phyloP scores from a whole-genome alignment of 164 flowering plant genomes.

The Tetrastigma voinierianum region DNA sequence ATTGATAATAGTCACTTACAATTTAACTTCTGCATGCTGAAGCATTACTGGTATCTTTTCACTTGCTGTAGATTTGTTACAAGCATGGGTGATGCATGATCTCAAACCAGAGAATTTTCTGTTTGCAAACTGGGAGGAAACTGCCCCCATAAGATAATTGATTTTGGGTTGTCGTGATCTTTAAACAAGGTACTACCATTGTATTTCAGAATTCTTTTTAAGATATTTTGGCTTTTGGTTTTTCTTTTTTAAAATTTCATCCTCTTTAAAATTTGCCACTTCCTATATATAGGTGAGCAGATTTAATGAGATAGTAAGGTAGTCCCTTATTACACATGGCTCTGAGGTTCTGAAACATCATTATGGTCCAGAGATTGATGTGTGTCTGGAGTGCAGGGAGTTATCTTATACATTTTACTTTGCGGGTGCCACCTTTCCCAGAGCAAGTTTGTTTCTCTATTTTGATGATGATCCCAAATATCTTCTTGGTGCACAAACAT shows the following conservation, averaged over 20 bases:
- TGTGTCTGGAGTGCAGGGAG: constrained; percentile 76
- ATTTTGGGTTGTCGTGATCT: constrained; percentile 54
- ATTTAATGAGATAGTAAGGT: constrained; percentile 64
- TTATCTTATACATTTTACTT: constrained; percentile 57
- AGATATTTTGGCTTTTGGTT: neutral
- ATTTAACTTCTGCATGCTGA: neutral
- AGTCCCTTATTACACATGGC: constrained; percentile 82
- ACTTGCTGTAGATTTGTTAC: constrained; percentile 41
- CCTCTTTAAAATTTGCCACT: neutral
- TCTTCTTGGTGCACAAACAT: neutral
- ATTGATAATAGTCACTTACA: neutral
- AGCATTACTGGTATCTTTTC: neutral
- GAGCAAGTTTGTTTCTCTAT: constrained; percentile 53
- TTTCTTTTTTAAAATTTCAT: neutral
- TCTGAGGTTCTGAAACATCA: constrained; percentile 57
- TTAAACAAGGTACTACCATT: constrained; percentile 42
- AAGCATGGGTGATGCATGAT: constrained; percentile 58
- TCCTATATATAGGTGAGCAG: constrained; percentile 47
- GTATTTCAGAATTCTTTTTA: neutral
- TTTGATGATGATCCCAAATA: neutral
- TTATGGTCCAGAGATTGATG: constrained; percentile 65
- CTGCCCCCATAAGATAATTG: constrained; percentile 42
- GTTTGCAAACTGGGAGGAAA: constrained; percentile 51
- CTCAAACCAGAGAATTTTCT: constrained; percentile 57
- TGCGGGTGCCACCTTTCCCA: constrained; percentile 74